Conservation (phyloP, 2,329 filamentous ascomycete species). For the Chaetomiaceae sp. region DNA sequence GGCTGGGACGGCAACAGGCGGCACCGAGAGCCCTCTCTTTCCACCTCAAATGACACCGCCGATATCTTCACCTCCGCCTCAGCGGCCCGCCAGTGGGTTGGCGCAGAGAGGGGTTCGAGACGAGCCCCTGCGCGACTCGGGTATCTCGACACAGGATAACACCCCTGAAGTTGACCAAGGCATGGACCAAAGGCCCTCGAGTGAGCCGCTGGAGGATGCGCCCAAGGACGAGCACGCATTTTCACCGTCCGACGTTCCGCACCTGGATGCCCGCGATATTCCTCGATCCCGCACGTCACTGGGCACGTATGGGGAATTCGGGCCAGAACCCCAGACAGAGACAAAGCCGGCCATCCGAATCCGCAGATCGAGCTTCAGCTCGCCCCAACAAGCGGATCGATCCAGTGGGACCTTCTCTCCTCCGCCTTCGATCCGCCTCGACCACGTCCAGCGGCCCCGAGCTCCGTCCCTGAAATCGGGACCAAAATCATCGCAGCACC, state of each 20-base stretch:
- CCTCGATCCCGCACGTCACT: slow-evolving; percentile 33
- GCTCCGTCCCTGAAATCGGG: slow-evolving; percentile 20
- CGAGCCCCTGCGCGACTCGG: not conserved
- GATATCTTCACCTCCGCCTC: slow-evolving; percentile 22
- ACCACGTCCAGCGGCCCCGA: slow-evolving; percentile 10
- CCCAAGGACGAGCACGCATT: not conserved
- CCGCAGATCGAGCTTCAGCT: slow-evolving; percentile 26
- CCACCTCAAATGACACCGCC: slow-evolving; percentile 23
- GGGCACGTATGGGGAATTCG: slow-evolving; percentile 29
- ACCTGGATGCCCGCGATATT: slow-evolving; percentile 3
- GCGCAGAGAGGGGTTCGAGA: not conserved
- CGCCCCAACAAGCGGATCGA: slow-evolving; percentile 12
- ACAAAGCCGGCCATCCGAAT: slow-evolving; percentile 16
- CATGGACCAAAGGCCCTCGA: not conserved
- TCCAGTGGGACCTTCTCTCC: not conserved
- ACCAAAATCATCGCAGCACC: slow-evolving; percentile 25
- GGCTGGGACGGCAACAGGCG: slow-evolving; percentile 10
- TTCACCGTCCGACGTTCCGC: not conserved
- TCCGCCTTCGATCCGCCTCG: slow-evolving; percentile 9
- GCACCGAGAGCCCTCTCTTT: slow-evolving; percentile 9
- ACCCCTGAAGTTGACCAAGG: not conserved
- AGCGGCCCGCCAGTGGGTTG: not conserved
- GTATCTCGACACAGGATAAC: not conserved
- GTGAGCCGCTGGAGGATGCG: not conserved
- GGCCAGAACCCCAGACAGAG: slow-evolving; percentile 17